phyloP scores from a whole-genome alignment of 2,329 filamentous ascomycete species.

The Laburnicola sp. region DNA sequence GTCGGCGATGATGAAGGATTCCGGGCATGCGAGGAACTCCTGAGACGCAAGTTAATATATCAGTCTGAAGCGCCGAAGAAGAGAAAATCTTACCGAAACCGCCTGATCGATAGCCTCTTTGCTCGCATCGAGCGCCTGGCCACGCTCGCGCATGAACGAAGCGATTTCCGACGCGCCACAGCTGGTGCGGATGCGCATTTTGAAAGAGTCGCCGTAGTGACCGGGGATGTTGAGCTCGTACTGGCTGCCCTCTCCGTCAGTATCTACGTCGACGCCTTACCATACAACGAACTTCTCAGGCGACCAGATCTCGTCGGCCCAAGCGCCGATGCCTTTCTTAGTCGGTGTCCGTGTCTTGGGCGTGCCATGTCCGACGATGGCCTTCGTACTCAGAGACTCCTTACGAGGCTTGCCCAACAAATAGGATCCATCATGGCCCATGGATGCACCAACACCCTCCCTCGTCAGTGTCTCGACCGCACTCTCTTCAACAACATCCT shows the following conservation, averaged over 20 bases:
- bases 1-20: neutral
- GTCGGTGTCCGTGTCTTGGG: too few relatives aligned
- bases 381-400: too few relatives aligned
- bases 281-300: too few relatives aligned
- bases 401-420: too few relatives aligned
- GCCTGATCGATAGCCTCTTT: constrained; percentile 11
- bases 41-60: neutral
- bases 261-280: too few relatives aligned
- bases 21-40: constrained; percentile 2
- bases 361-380: too few relatives aligned
- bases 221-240: constrained; percentile 16
- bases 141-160: constrained; percentile 10
- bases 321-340: neutral
- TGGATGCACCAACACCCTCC: too few relatives aligned
- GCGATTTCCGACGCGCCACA: constrained; percentile 1
- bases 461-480: too few relatives aligned
- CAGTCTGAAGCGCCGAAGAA: neutral
- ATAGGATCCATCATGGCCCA: too few relatives aligned
- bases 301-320: neutral
- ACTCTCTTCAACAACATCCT: too few relatives aligned
- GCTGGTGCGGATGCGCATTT: constrained; percentile 3
- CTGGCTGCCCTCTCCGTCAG: neutral
- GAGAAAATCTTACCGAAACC: constrained; percentile 9
- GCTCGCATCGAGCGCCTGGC: constrained; percentile 9
- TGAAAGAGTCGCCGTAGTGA: constrained; percentile 6